Conservation (phyloP, 768 basidiomycete species). For the Tylopilus felleus region DNA sequence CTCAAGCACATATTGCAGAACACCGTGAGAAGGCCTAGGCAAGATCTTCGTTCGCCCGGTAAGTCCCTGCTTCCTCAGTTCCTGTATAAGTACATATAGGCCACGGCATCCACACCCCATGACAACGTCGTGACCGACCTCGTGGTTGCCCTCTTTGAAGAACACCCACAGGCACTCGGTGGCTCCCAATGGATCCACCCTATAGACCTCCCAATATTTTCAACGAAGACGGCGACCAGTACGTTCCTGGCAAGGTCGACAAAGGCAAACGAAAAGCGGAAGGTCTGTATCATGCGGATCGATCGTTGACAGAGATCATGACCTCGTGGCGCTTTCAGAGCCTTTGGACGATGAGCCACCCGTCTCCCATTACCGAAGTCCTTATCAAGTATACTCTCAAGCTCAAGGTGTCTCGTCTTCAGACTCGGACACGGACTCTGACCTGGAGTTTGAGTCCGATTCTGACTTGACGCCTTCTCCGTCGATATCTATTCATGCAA, state of each 20-base stretch:
- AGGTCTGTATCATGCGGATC: conserved; percentile 1
- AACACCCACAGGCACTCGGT: background rate
- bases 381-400: background rate
- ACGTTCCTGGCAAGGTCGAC: conserved; percentile 8
- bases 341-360: background rate
- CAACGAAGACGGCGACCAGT: background rate
- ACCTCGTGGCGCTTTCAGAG: background rate
- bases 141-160: conserved; percentile 11
- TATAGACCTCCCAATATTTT: conserved; percentile 15
- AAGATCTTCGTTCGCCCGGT: conserved; percentile 11
- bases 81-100: no score
- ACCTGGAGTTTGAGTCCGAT: background rate
- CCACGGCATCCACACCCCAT: conserved; percentile 14
- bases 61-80: conserved; percentile 7
- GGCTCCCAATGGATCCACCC: conserved; percentile 7
- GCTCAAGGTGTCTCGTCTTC: background rate
- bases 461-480: conserved; percentile 8
- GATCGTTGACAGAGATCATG: background rate
- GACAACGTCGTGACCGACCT: conserved; percentile 9
- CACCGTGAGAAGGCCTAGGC: conserved; percentile 6
- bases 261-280: conserved; percentile 20
- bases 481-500: background rate
- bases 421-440: conserved; percentile 5
- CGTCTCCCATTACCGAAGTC: background rate
- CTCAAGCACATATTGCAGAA: no score